Evolutionary conservation across 257 asterid species (phyloP).

Genomic region (Solanum bulbocastanum): DNA sequence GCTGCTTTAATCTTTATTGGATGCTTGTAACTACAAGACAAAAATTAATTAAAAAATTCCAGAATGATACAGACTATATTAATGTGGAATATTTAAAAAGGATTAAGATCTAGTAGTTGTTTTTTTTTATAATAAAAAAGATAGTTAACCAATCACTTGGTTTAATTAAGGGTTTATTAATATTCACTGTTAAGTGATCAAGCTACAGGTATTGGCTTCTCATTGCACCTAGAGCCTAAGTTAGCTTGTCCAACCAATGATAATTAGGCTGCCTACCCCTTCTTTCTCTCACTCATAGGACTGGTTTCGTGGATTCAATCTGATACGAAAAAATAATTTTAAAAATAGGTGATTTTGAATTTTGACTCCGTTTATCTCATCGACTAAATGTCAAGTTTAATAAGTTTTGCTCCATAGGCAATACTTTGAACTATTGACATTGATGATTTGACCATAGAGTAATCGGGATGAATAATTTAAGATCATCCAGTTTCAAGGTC

Average conservation of each 20-base stretch:
- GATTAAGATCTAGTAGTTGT: neutral
- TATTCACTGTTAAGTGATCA: neutral
- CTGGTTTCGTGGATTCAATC: neutral
- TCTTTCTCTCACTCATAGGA: neutral
- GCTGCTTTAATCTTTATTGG: neutral
- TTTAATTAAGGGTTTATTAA: slow-evolving; percentile 1
- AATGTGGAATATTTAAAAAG: neutral
- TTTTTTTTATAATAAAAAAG: neutral
- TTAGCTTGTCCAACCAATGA: neutral
- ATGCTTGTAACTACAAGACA: neutral
- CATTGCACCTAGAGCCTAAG: neutral
- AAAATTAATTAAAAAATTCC: neutral
- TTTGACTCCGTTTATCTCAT: neutral
- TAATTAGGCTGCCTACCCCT: neutral
- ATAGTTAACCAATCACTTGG: neutral
- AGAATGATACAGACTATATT: neutral
- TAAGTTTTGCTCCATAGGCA: neutral
- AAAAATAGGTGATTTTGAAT: neutral
- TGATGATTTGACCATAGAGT: neutral
- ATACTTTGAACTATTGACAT: neutral
- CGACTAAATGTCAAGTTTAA: neutral
- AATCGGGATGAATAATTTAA: neutral
- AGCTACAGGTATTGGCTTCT: slow-evolving; percentile 2
- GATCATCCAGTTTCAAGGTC: neutral
- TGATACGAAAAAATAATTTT: neutral